Base-by-base conservation (phyloP, 768 basidiomycete genomes). In the Trametes cingulata region DNA sequence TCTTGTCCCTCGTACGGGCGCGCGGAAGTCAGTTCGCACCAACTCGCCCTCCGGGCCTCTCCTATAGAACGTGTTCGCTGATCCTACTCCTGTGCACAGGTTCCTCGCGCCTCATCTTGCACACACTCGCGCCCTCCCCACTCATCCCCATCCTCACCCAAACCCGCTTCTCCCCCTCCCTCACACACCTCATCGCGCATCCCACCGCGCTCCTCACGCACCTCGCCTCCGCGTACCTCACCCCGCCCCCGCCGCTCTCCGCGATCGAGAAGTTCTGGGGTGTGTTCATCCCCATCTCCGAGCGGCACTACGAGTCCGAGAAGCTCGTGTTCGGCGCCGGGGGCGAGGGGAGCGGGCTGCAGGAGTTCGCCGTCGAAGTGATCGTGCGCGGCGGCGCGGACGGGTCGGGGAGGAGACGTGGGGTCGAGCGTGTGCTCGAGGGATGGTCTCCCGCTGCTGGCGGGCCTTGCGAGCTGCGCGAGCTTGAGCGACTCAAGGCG, bases 231-330 rank as follows among this genome's bases (percentile, higher is more conserved):
- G 84, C 85, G 8, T 94, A 91, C 69, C 78, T 91, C 46, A 82
- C 85, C 1, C 82, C 81, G 0, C 91, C 93, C 0, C 61, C 90
- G 1, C 84, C 88, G 8, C 74, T 77, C 40, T 82, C 84, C 9
- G 66, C 82, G 0, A 75, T 79, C n/a, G 76, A 81, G 36, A 91
- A 91, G 67, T 95, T 95, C 74, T 95, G 90, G 91, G 77, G 78
- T 37, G 78, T 93, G 12, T 91, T 95, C 67, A 71, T 85, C 8
- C 88, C 90, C 0, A 70, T 91, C 58, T 83, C 86, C 55, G 86
- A 84, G 69, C 81, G 88, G 24, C 70, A 65, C 3, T 73, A 80
- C 56, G 86, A 93, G 64, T 79, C 80, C 41, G 83, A 88, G 64
- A 73, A 73, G 55, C 75, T 92, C 36, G 77, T 89, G 17, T 86